These are phyloP conservation scores for Avena sativa DNA, from an alignment of 176 grass and related monocot genomes.

Conservation along the genomic window DNA sequence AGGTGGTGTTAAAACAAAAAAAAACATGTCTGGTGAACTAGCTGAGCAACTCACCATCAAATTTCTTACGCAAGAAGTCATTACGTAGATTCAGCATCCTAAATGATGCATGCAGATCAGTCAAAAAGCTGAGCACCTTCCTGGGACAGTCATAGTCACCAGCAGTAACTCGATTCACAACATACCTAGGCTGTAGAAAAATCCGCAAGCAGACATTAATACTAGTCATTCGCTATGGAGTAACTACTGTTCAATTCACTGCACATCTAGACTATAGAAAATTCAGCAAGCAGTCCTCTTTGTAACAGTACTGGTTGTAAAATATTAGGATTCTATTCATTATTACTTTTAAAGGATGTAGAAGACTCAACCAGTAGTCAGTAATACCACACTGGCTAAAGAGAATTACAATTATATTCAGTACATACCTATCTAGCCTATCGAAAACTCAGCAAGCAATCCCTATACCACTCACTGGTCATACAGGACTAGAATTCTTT, in stretches of 20 bases:
- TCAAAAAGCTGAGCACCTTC: slow-evolving; percentile 81
- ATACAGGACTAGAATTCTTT: background rate
- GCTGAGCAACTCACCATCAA: slow-evolving; percentile 70
- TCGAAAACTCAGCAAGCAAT: background rate
- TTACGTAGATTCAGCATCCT: slow-evolving; percentile 96
- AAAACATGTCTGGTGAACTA: background rate
- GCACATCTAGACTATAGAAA: slow-evolving; percentile 77
- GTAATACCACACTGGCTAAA: background rate
- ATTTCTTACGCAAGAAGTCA: slow-evolving; percentile 96
- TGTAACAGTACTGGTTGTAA: background rate
- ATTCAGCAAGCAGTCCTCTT: background rate
- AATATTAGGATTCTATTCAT: slow-evolving; percentile 44
- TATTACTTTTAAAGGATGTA: slow-evolving; percentile 75
- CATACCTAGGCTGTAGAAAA: slow-evolving; percentile 80
- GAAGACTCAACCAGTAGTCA: slow-evolving; percentile 8
- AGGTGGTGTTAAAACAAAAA: background rate
- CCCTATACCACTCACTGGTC: background rate
- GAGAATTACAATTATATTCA: slow-evolving; percentile 38
- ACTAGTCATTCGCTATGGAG: background rate
- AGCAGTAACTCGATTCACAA: slow-evolving; percentile 88
- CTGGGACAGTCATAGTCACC: slow-evolving; percentile 91
- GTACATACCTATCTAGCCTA: slow-evolving; percentile 79
- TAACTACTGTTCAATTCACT: slow-evolving; percentile 48
- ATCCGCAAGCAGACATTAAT: slow-evolving; percentile 2
- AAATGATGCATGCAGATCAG: slow-evolving; percentile 92